Evolutionary conservation across 2,329 filamentous ascomycete genomes (phyloP).

Genomic region (Paraphoma sp.): DNA sequence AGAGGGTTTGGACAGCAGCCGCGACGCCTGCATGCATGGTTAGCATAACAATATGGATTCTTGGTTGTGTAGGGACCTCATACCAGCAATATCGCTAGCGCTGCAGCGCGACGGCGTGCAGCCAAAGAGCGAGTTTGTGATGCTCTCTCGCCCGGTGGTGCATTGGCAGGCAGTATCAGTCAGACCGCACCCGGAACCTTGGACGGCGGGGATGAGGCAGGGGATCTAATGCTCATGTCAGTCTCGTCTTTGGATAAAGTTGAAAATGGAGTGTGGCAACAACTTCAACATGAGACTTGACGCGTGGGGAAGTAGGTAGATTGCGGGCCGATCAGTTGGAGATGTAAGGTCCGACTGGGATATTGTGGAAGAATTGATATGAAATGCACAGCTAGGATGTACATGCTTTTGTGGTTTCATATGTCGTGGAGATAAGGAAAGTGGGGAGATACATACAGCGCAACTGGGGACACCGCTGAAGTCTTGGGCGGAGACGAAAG

Average conservation of each 20-base stretch:
- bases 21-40: conserved; percentile 17
- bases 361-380: neutral
- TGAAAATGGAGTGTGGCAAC: neutral
- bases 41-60: neutral
- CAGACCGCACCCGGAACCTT: conserved; percentile 54
- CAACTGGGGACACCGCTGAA: conserved; percentile 37
- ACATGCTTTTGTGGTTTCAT: neutral
- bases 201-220: conserved; percentile 58
- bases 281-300: neutral
- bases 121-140: conserved; percentile 48
- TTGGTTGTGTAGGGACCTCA: conserved; percentile 16
- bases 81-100: conserved; percentile 48
- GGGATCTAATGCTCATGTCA: conserved; percentile 41
- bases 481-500: conserved; percentile 37
- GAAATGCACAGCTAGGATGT: neutral
- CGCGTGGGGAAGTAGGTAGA: neutral
- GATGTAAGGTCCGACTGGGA: neutral
- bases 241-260: neutral
- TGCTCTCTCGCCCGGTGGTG: conserved; percentile 48
- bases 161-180: conserved; percentile 61
- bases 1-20: conserved; percentile 35
- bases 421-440: neutral
- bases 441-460: conserved; percentile 38
- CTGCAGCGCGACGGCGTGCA: conserved; percentile 51
- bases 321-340: neutral